These are phyloP conservation scores for Amoeboaphelidium occidentale DNA, from an alignment of 371 early-diverging fungal species.

Conservation along the genomic window DNA sequence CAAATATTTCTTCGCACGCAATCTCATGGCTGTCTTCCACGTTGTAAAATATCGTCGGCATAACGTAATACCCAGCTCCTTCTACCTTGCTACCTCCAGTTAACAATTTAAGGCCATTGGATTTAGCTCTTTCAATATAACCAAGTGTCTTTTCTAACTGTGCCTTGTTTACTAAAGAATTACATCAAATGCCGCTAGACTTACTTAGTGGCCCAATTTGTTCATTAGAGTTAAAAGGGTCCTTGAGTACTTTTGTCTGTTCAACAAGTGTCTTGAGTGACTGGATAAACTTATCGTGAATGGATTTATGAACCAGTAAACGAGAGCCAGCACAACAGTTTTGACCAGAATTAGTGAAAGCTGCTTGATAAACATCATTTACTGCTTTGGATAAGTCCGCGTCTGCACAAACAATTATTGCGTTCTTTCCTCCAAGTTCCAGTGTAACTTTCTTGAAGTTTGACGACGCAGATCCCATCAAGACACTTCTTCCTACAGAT, in stretches of 20 bases:
- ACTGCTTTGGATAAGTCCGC: conserved; percentile 55
- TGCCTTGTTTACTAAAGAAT: neutral
- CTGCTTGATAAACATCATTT: conserved; percentile 33
- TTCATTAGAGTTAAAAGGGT: neutral
- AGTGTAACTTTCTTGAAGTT: conserved; percentile 49
- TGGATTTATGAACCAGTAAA: conserved; percentile 8
- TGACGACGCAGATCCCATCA: conserved; percentile 30
- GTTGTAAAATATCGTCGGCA: neutral
- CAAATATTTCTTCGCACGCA: neutral
- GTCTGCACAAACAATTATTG: conserved; percentile 58
- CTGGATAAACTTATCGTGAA: neutral
- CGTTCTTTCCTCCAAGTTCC: conserved; percentile 78
- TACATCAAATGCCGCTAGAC: too few relatives aligned
- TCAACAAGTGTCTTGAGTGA: neutral
- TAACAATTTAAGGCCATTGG: neutral
- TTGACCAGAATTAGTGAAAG: conserved; percentile 54
- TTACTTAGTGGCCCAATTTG: neutral
- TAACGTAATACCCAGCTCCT: neutral
- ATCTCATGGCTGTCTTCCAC: neutral
- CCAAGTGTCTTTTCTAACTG: neutral
- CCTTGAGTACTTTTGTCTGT: neutral
- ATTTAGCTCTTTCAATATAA: neutral
- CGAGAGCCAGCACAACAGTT: conserved; percentile 69
- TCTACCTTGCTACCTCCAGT: neutral
- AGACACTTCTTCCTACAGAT: conserved; percentile 35